Conservation (phyloP, 768 basidiomycete species). For the Lentinula lateritia region DNA sequence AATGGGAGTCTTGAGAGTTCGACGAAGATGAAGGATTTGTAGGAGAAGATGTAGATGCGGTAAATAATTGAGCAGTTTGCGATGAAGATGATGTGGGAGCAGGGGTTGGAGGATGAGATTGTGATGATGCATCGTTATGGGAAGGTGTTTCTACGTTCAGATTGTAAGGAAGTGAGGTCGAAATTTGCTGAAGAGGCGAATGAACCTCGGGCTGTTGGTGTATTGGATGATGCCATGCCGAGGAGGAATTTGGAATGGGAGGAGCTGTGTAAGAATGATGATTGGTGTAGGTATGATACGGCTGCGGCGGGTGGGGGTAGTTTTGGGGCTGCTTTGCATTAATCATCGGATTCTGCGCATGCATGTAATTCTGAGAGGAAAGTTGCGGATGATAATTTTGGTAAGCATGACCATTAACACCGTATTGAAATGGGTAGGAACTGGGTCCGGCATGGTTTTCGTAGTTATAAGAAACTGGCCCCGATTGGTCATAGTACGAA, state of each 20-base stretch:
- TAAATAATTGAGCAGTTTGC: too few relatives aligned
- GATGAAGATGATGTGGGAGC: background rate
- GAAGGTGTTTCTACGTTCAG: background rate
- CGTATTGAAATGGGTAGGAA: conserved; percentile 10
- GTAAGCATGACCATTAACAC: background rate
- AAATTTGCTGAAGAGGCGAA: background rate
- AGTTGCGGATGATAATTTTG: conserved; percentile 4
- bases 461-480: conserved; percentile 11
- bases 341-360: background rate
- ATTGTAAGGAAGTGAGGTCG: background rate
- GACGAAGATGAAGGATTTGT: background rate
- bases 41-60: too few relatives aligned
- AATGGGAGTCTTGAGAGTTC: conserved; percentile 6
- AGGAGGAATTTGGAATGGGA: background rate
- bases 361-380: background rate
- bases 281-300: background rate
- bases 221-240: background rate
- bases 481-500: conserved; percentile 16
- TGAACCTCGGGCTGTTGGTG: background rate
- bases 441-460: conserved; percentile 8
- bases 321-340: background rate
- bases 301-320: background rate
- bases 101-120: background rate
- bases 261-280: conserved; percentile 1
- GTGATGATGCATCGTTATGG: background rate